Conservation (phyloP, 106 monocot genomes). For the Chionographis japonica region DNA sequence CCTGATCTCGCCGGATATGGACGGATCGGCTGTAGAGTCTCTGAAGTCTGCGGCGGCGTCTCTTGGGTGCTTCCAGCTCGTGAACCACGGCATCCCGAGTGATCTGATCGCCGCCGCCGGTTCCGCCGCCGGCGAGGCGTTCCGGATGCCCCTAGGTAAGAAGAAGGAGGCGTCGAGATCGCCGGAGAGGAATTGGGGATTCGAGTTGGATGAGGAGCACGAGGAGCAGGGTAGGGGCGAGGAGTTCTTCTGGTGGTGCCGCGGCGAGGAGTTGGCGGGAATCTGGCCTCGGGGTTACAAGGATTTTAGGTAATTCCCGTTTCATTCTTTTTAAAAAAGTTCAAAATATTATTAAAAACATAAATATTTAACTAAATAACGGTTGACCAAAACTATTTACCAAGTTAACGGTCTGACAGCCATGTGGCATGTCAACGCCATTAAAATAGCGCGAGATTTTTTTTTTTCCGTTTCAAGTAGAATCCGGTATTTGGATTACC, state of each 20-base stretch:
- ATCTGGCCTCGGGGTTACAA: slow-evolving; percentile 1
- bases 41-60: slow-evolving; percentile 18
- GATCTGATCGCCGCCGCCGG: slow-evolving; percentile 8
- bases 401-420: no score
- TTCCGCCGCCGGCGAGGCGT: slow-evolving; percentile 3
- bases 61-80: slow-evolving; percentile 29
- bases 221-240: slow-evolving; percentile 4
- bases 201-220: slow-evolving; percentile 20
- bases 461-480: no score
- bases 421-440: no score
- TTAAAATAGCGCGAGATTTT: no score
- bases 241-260: slow-evolving; percentile 27
- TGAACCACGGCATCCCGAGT: slow-evolving; percentile 25
- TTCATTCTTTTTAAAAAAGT: not conserved
- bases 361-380: no score
- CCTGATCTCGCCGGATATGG: slow-evolving; percentile 1
- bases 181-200: slow-evolving; percentile 27
- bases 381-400: no score
- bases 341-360: no score
- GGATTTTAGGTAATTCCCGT: slow-evolving; percentile 9
- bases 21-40: not conserved
- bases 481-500: no score
- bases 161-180: slow-evolving; percentile 22
- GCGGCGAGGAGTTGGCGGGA: slow-evolving; percentile 23
- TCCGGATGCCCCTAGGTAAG: slow-evolving; percentile 14